A percentile compares a stretch with the other conserved stretches of the same genome.
phyloP scores from a whole-genome alignment of 2,329 filamentous ascomycete genomes.

The Cryphonectria radicalis region DNA sequence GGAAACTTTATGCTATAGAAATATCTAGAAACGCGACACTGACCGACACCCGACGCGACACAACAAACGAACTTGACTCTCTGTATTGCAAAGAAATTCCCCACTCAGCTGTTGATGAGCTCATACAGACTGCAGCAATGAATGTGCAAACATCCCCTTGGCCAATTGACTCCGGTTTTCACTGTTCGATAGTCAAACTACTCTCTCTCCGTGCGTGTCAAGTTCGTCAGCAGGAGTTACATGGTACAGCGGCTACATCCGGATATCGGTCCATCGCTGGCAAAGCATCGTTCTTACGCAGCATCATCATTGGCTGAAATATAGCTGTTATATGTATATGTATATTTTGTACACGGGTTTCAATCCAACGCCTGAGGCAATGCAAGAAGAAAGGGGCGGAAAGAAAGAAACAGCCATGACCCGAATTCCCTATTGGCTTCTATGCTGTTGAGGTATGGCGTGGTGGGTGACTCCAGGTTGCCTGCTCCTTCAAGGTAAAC shows the following conservation, averaged over 20 bases:
- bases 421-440: neutral
- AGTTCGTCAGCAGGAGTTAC: neutral
- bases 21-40: conserved; percentile 9
- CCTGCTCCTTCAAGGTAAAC: neutral
- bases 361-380: conserved; percentile 24
- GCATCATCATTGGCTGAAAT: neutral
- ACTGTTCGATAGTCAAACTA: neutral
- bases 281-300: neutral
- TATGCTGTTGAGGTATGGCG: neutral
- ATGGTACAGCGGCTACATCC: neutral
- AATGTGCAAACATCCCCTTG: neutral
- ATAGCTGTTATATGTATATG: neutral
- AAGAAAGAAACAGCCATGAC: neutral
- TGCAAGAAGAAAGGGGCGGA: neutral
- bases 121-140: neutral
- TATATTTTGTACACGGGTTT: neutral
- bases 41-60: conserved; percentile 9
- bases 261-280: neutral
- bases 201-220: neutral
- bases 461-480: neutral
- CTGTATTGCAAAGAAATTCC: neutral
- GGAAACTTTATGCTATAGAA: neutral
- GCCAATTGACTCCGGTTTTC: neutral
- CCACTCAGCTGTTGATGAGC: neutral
- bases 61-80: neutral